These are phyloP conservation scores for Claviceps maximensis DNA, from an alignment of 2,329 filamentous ascomycete species.

Conservation along the genomic window DNA sequence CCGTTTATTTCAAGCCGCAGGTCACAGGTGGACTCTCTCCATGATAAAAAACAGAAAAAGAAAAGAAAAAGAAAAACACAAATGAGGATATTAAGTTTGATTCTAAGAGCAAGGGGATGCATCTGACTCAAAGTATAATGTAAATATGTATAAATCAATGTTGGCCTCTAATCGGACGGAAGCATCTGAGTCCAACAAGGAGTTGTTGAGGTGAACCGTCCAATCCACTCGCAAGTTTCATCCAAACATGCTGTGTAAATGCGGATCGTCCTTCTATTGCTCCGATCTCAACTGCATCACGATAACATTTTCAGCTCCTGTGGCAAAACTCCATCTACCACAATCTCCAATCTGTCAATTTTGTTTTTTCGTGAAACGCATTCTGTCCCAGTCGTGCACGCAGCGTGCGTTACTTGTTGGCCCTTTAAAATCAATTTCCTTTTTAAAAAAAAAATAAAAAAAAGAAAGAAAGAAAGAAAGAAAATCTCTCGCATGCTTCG, in stretches of 20 bases:
- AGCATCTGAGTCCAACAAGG: neutral
- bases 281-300: neutral
- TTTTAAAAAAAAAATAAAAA: too few species aligned
- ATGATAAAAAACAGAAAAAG: neutral
- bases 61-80: too few species aligned
- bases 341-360: neutral
- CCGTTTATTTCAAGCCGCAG: constrained; percentile 27
- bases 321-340: neutral
- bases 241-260: neutral
- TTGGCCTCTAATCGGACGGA: neutral
- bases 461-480: neutral
- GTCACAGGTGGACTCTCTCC: constrained; percentile 12
- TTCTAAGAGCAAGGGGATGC: too few species aligned
- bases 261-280: neutral
- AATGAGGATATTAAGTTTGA: too few species aligned
- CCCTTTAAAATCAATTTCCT: neutral
- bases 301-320: neutral
- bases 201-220: neutral
- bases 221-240: neutral
- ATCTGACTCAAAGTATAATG: neutral
- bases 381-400: neutral
- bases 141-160: neutral
- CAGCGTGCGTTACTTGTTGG: neutral
- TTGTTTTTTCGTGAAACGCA: neutral
- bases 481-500: neutral